Conservation (phyloP, 2,329 filamentous ascomycete genomes). For the Ustulina deusta region DNA sequence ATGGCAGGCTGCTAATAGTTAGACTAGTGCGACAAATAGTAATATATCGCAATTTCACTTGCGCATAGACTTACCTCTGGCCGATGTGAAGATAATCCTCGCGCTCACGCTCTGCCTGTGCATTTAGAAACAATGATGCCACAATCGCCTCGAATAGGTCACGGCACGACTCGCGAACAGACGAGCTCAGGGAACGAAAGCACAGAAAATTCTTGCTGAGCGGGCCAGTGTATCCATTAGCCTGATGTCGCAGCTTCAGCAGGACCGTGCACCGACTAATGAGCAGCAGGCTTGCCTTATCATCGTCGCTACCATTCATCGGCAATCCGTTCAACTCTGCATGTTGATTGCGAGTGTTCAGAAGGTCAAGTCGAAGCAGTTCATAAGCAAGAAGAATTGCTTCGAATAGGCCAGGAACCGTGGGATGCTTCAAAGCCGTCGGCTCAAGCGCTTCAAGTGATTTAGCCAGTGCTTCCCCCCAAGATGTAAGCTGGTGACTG, state of each 20-base stretch:
- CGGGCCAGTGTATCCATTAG: slow-evolving; percentile 93
- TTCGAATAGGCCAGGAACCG: slow-evolving; percentile 73
- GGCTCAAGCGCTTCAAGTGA: slow-evolving; percentile 73
- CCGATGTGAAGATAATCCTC: slow-evolving; percentile 76
- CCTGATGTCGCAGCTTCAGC: slow-evolving; percentile 82
- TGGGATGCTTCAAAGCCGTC: slow-evolving; percentile 59
- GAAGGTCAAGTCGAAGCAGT: slow-evolving; percentile 80
- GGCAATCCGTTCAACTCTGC: slow-evolving; percentile 67
- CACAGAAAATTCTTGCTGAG: slow-evolving; percentile 89
- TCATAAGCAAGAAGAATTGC: slow-evolving; percentile 86
- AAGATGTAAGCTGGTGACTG: slow-evolving; percentile 81
- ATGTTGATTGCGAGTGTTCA: slow-evolving; percentile 75
- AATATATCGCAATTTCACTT: slow-evolving; percentile 2
- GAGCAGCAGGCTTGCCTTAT: slow-evolving; percentile 81
- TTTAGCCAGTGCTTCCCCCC: slow-evolving; percentile 83
- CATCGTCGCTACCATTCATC: slow-evolving; percentile 72
- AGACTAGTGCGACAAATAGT: slow-evolving; percentile 29
- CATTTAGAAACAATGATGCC: slow-evolving; percentile 82
- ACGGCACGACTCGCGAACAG: slow-evolving; percentile 81
- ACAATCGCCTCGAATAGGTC: slow-evolving; percentile 87
- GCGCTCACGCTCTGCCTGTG: slow-evolving; percentile 78
- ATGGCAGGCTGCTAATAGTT: slow-evolving; percentile 67
- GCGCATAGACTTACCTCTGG: slow-evolving; percentile 66
- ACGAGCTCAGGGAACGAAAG: slow-evolving; percentile 85
- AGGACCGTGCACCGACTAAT: slow-evolving; percentile 89